These are phyloP conservation scores for Cyberlindnera maritima DNA, from an alignment of 805 yeast species.

Conservation along the genomic window DNA sequence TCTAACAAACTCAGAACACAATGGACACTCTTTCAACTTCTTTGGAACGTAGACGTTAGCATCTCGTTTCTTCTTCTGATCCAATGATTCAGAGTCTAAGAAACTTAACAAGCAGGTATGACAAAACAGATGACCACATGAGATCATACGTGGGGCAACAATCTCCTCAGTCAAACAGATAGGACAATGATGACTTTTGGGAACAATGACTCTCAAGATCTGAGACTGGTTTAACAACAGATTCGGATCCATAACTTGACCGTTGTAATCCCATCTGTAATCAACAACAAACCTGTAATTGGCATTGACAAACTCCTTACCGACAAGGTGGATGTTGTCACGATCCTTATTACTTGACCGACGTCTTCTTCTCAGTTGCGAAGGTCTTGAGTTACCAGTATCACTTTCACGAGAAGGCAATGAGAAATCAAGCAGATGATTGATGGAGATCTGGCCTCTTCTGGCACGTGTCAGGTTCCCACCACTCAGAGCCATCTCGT, in stretches of 20 bases:
- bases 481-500: slow-evolving; percentile 32
- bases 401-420: slow-evolving; percentile 41
- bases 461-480: slow-evolving; percentile 34
- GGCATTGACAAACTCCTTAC: slow-evolving; percentile 74
- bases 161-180: slow-evolving; percentile 84
- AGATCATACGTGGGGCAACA: slow-evolving; percentile 90
- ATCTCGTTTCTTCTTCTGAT: slow-evolving; percentile 30
- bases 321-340: slow-evolving; percentile 48
- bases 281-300: slow-evolving; percentile 84
- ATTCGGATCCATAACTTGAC: slow-evolving; percentile 72
- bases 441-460: slow-evolving; percentile 50
- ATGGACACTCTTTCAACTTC: slow-evolving; percentile 72
- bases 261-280: slow-evolving; percentile 48
- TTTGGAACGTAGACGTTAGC: slow-evolving; percentile 29
- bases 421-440: slow-evolving; percentile 63
- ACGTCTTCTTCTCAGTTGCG: slow-evolving; percentile 23
- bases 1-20: slow-evolving; percentile 61
- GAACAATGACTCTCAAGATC: slow-evolving; percentile 71
- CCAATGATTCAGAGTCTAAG: slow-evolving; percentile 48
- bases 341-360: slow-evolving; percentile 27
- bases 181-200: slow-evolving; percentile 81
- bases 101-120: slow-evolving; percentile 74
- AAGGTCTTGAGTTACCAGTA: background rate
- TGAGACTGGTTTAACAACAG: slow-evolving; percentile 58
- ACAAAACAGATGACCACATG: slow-evolving; percentile 93